Evolutionary conservation across 257 asterid species (phyloP).

Genomic region (Primulina tabacum): DNA sequence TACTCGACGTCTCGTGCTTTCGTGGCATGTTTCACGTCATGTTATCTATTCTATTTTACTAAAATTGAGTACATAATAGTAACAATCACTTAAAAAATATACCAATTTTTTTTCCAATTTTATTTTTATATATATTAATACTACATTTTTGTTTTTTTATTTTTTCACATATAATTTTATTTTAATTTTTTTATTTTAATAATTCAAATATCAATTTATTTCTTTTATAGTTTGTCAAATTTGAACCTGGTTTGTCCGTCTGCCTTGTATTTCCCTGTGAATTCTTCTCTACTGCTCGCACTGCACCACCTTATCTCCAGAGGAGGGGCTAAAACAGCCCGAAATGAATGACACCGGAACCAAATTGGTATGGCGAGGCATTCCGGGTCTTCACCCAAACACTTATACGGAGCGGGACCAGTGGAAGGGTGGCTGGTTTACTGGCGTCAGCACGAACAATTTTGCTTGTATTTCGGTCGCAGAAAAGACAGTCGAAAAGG

Average conservation of each 20-base stretch:
- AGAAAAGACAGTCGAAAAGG: slow-evolving; percentile 53
- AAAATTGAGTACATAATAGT: too few species aligned
- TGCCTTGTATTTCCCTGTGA: neutral
- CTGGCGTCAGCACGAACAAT: slow-evolving; percentile 24
- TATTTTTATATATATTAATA: too few species aligned
- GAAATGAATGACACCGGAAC: slow-evolving; percentile 23
- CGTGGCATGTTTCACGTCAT: too few species aligned
- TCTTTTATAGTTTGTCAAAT: too few species aligned
- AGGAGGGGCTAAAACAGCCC: neutral
- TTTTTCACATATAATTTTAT: too few species aligned
- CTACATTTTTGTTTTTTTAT: too few species aligned
- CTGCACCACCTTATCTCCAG: slow-evolving; percentile 35
- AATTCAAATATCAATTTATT: too few species aligned
- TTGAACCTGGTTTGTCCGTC: neutral
- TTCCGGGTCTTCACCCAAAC: slow-evolving; percentile 53
- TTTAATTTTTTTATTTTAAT: too few species aligned
- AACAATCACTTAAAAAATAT: too few species aligned
- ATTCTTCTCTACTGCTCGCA: slow-evolving; percentile 3
- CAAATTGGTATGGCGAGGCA: slow-evolving; percentile 46
- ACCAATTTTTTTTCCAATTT: too few species aligned
- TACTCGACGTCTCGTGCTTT: too few species aligned
- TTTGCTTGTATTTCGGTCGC: slow-evolving; percentile 66
- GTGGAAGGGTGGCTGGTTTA: slow-evolving; percentile 16
- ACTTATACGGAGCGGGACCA: slow-evolving; percentile 27
- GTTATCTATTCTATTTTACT: too few species aligned